Evolutionary conservation across 352 stramenopile species (phyloP).

Genomic region (Peronospora farinosa): DNA sequence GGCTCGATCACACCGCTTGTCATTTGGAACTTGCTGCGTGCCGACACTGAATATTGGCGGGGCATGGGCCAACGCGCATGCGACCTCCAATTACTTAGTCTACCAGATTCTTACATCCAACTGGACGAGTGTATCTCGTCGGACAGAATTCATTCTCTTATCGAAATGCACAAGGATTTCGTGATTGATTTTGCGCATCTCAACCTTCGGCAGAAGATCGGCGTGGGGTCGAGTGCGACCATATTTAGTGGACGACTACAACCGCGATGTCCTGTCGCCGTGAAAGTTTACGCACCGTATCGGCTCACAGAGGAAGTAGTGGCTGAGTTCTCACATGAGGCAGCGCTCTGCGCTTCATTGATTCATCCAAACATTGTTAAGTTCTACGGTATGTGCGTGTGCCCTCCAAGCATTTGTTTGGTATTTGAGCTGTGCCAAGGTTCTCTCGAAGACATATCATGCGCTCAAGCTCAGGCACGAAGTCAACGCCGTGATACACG

Average conservation of each 20-base stretch:
- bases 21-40: constrained; percentile 46
- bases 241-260: constrained; percentile 48
- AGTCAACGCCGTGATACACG: constrained; percentile 5
- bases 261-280: constrained; percentile 30
- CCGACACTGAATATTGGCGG: constrained; percentile 46
- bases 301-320: constrained; percentile 48
- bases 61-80: constrained; percentile 38
- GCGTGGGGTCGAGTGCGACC: constrained; percentile 35
- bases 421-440: constrained; percentile 54
- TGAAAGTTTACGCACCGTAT: constrained; percentile 60
- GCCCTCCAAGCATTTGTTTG: constrained; percentile 54
- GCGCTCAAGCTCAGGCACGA: constrained; percentile 12
- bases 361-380: constrained; percentile 55
- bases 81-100: constrained; percentile 18
- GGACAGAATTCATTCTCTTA: constrained; percentile 42
- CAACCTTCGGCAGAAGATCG: constrained; percentile 42
- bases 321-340: constrained; percentile 55
- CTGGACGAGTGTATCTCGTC: constrained; percentile 43
- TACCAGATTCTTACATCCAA: constrained; percentile 7
- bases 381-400: constrained; percentile 64
- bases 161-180: constrained; percentile 63
- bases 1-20: constrained; percentile 30
- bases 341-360: constrained; percentile 42
- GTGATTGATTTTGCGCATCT: constrained; percentile 66
- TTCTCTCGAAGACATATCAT: constrained; percentile 41